Evolutionary conservation across 768 basidiomycete genomes (phyloP), one percentile per base, ranked within the genome.

Genomic region (Pholiota conissans): DNA sequence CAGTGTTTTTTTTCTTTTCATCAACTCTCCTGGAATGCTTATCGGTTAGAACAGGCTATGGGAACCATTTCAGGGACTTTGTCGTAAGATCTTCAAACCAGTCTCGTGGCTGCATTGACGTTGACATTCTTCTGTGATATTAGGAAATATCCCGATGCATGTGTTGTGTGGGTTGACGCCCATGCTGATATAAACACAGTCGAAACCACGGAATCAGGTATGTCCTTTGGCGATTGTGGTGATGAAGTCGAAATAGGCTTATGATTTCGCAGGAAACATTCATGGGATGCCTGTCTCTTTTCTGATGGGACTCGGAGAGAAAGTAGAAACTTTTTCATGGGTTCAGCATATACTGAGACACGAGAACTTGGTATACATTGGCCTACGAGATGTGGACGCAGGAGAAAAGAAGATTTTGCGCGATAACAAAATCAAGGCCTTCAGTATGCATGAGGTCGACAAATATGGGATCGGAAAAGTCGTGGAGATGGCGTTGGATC

Each of bases 271-370:
- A 83, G 96, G 96, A 28, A 98, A 98, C 73, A 88, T 99, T 46
- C 97, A 99, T 74, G 97, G 97, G 60, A 98, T 97, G 89, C 97
- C 97, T 20, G 84, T 98, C 42, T 93, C 97, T 5, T 98, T 98
- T 84, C 84, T 99, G 49, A 73, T 83, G 70, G 92, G 72, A 71
- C 82, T 73, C 69, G 89, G 76, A 26, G 67, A 65, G 58, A 60
- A 73, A 55, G 67, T 80, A 10, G 64, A 77, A 16, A 79, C 76
- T 57, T 83, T 78, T 55, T 68, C 74, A 55, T 86, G 75, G 85
- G 79, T 70, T 61, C 84, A 85, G 69, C 86, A 86, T 34, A 67
- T 76, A 24, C 79, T 98, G 32, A 85, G 77, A 69, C 77, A 92
- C 1, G 81, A 87, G 34, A 84, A 89, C 29, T 73, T 98, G 48